Conservation (phyloP, 176 grass and related monocot species). For the Guadua angustifolia region DNA sequence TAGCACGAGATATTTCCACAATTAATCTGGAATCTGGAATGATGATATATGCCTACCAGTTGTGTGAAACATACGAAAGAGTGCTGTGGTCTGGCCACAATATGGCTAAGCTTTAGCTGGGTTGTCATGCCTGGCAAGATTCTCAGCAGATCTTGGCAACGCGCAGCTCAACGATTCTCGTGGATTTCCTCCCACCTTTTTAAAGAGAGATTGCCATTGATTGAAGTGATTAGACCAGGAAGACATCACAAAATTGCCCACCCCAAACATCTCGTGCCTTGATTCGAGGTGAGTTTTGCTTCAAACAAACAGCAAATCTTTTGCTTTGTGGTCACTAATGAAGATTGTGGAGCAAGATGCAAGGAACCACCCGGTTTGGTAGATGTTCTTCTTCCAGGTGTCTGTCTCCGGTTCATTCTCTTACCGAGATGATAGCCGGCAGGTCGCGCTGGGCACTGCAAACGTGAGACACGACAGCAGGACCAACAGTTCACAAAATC, state of each 20-base stretch:
- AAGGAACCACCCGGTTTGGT: conserved; percentile 4
- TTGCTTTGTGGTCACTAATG: neutral
- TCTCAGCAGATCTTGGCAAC: neutral
- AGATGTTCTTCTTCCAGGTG: conserved; percentile 17
- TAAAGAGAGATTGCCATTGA: neutral
- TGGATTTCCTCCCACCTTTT: neutral
- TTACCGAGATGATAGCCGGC: neutral
- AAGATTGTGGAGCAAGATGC: neutral
- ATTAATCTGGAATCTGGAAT: conserved; percentile 13
- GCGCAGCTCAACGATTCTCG: conserved; percentile 13
- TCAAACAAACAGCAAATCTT: conserved; percentile 1
- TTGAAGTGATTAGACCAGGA: neutral
- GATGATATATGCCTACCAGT: neutral
- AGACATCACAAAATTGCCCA: neutral
- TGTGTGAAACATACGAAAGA: neutral
- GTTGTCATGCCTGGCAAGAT: neutral
- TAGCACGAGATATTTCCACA: neutral
- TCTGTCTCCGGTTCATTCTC: neutral
- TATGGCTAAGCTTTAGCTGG: neutral
- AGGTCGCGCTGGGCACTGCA: neutral
- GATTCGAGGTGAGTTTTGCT: neutral
- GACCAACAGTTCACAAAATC: neutral
- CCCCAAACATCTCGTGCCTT: conserved; percentile 4
- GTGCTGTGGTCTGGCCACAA: neutral
- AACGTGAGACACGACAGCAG: neutral